These are phyloP conservation scores for Fusarium praegraminearum DNA, from an alignment of 2,329 filamentous ascomycete species.

Conservation along the genomic window DNA sequence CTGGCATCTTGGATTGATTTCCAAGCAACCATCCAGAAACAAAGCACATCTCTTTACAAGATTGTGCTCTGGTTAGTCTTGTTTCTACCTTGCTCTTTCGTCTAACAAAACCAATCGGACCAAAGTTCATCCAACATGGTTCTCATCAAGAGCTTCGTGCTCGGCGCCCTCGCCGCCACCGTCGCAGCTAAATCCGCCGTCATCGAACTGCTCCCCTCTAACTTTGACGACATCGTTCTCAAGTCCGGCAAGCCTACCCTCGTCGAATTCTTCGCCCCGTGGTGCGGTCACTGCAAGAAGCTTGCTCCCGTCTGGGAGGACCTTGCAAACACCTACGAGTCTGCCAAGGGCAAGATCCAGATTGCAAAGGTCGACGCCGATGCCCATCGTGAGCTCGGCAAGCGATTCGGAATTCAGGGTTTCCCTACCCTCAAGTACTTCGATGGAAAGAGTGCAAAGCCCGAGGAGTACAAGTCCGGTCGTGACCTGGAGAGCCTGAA, in stretches of 20 bases:
- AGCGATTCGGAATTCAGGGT: slow-evolving; percentile 88
- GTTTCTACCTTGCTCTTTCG: not conserved
- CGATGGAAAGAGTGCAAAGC: slow-evolving; percentile 90
- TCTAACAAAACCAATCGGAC: not conserved
- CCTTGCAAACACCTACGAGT: slow-evolving; percentile 79
- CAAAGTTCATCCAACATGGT: slow-evolving; percentile 59
- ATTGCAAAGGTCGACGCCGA: slow-evolving; percentile 98
- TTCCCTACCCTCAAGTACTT: slow-evolving; percentile 99
- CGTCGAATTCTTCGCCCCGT: slow-evolving; percentile 98
- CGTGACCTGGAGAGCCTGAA: slow-evolving; percentile 88
- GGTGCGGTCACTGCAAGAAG: slow-evolving; percentile 99
- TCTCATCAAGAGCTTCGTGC: slow-evolving; percentile 70
- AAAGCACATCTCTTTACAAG: slow-evolving; percentile 23
- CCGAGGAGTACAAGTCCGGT: slow-evolving; percentile 86
- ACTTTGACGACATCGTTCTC: slow-evolving; percentile 92
- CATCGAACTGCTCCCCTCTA: slow-evolving; percentile 86
- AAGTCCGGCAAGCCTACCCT: slow-evolving; percentile 94
- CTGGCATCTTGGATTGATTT: slow-evolving; percentile 50
- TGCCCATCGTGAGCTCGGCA: slow-evolving; percentile 84
- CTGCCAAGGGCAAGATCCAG: slow-evolving; percentile 77
- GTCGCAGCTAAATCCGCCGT: slow-evolving; percentile 83
- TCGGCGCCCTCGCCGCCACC: slow-evolving; percentile 65
- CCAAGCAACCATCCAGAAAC: slow-evolving; percentile 41
- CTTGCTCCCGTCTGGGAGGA: slow-evolving; percentile 96
- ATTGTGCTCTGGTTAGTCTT: slow-evolving; percentile 23